Conservation (phyloP, 805 yeast genomes). For the Metschnikowia colocasiae region DNA sequence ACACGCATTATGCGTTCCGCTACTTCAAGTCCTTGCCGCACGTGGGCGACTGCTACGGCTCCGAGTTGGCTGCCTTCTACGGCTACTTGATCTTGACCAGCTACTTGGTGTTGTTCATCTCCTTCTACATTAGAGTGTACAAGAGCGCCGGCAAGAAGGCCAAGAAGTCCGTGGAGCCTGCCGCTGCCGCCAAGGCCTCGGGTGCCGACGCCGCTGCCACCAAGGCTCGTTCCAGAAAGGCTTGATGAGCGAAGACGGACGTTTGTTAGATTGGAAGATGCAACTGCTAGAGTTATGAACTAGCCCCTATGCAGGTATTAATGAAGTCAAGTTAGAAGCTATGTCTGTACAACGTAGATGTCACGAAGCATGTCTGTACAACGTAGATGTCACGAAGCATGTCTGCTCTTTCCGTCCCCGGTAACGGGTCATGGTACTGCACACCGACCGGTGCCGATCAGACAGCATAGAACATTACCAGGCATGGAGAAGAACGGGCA, state of each 20-base stretch:
- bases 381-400: no score
- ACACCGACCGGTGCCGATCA: no score
- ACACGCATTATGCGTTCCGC: constrained; percentile 76
- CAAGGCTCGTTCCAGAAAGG: constrained; percentile 37
- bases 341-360: no score
- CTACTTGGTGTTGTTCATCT: constrained; percentile 84
- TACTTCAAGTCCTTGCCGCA: constrained; percentile 68
- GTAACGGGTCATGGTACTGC: no score
- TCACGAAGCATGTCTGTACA: no score
- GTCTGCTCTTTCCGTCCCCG: no score
- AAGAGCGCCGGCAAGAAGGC: constrained; percentile 41
- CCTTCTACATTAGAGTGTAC: constrained; percentile 88
- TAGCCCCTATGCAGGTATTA: no score
- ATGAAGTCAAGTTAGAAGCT: no score
- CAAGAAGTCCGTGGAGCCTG: constrained; percentile 10
- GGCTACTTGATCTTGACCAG: constrained; percentile 88
- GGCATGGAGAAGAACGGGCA: no score
- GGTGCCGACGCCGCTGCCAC: constrained; percentile 15
- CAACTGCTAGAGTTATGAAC: no score
- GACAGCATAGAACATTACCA: no score
- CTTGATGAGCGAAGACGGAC: constrained; percentile 12
- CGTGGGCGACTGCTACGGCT: constrained; percentile 80
- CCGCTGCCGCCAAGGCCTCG: constrained; percentile 9
- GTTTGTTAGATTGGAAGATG: no score
- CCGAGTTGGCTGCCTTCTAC: constrained; percentile 86